phyloP scores from a whole-genome alignment of 75 land plant genomes.

The Chamaecyparis obtusa region DNA sequence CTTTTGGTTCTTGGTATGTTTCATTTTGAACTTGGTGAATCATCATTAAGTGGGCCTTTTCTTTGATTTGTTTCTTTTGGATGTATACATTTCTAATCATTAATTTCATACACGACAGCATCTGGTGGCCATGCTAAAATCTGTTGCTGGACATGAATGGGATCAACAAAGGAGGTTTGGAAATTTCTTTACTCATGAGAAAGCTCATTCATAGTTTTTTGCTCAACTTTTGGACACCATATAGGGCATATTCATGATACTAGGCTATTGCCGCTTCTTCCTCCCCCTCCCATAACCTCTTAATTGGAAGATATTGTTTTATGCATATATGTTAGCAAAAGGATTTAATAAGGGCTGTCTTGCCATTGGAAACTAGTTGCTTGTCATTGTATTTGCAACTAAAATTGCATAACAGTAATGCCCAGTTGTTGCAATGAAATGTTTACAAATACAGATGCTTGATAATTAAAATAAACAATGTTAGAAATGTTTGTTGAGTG shows the following conservation, averaged over 20 bases:
- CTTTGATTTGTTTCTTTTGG: background rate
- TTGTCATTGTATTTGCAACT: background rate
- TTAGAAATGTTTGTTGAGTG: background rate
- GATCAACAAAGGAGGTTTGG: conserved; percentile 29
- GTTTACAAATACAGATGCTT: background rate
- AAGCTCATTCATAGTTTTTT: background rate
- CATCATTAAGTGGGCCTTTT: background rate
- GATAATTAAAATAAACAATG: background rate
- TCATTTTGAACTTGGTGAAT: background rate
- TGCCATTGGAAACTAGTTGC: background rate
- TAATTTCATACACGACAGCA: conserved; percentile 18
- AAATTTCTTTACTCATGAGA: background rate
- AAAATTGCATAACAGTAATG: background rate
- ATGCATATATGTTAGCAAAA: background rate
- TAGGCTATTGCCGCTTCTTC: background rate
- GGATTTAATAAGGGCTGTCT: background rate
- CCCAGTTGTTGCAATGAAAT: background rate
- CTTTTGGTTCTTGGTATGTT: background rate
- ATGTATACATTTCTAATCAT: background rate
- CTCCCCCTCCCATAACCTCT: background rate
- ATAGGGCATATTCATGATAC: background rate
- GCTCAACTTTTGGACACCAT: background rate
- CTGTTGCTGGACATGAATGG: conserved; percentile 45
- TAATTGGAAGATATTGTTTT: background rate
- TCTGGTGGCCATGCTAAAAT: conserved; percentile 34